Evolutionary conservation across 495 filamentous ascomycete genomes (phyloP), one percentile per base, ranked within the genome.

Genomic region (Massariosphaeria phaeospora): DNA sequence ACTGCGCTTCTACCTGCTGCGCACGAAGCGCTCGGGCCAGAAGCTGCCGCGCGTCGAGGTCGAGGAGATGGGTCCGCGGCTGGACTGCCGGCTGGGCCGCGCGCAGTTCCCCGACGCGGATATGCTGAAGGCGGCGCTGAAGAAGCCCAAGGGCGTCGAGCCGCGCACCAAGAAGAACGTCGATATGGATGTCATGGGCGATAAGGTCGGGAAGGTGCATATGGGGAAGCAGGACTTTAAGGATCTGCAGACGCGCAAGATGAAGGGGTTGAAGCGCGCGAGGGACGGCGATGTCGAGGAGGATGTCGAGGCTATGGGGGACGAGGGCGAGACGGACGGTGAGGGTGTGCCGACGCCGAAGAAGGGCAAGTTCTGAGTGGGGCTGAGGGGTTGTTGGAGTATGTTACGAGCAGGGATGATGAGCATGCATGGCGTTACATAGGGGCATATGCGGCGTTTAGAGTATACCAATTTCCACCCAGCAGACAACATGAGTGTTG

Each of bases 151-250:
- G 76, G 76, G 76, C 50, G 74, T 73, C 11, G 85, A 84, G 71
- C 84, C 85, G 74, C 51, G 47, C 61, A 81, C 81, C 42, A 96
- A 90, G 86, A 97, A 97, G 85, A 98, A 98, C 69, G 83, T 97
- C 57, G 76, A 79, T 54, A 95, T 86, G 57, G 91, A 96, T 68
- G 71, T 84, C 36, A 85, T 98, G 57, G 93, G 94, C 67, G 94
- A 98, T 67, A 96, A 97, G 81, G 73, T 97, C 47, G 93, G 94
- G 48, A 80, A 89, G 50, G 89, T 98, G 49, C 94, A 98, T 73
- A 70, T 93, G 24, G 88, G 85, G 66, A 89, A 86, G 76, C 88
- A 96, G 71, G 91, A 97, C 73, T 76, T 98, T 30, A 76, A 74
- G 53, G 78, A 84, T 55, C 68, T 98, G 71, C 93, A 97, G 80